Conservation (phyloP, 768 basidiomycete genomes). For the Agaricus blazei region DNA sequence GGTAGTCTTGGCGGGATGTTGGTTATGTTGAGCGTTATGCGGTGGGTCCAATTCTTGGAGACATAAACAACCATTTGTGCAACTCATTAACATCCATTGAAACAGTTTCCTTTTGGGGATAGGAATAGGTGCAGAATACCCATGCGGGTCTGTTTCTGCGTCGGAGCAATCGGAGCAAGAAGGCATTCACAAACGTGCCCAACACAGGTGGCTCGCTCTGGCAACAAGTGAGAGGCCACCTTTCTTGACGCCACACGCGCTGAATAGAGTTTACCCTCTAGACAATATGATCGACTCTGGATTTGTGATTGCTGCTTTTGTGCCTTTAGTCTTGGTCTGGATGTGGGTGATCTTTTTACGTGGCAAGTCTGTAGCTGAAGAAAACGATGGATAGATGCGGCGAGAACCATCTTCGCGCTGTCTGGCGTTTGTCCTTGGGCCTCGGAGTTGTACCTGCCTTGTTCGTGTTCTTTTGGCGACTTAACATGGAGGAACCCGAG, state of each 20-base stretch:
- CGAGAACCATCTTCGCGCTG: slow-evolving; percentile 71
- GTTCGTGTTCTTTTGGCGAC: slow-evolving; percentile 82
- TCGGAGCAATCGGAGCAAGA: slow-evolving; percentile 88
- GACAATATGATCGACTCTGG: slow-evolving; percentile 85
- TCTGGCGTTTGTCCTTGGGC: slow-evolving; percentile 85
- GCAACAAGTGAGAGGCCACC: slow-evolving; percentile 66
- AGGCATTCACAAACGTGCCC: slow-evolving; percentile 70
- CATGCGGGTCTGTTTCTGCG: slow-evolving; percentile 84
- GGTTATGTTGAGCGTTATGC: slow-evolving; percentile 73
- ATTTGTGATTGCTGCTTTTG: slow-evolving; percentile 75
- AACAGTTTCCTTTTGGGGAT: slow-evolving; percentile 82
- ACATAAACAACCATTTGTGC: background rate
- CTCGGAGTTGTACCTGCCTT: slow-evolving; percentile 79
- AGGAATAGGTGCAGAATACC: slow-evolving; percentile 86
- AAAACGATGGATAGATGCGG: slow-evolving; percentile 53
- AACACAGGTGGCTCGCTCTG: slow-evolving; percentile 82
- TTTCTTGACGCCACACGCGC: background rate
- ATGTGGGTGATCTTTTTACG: slow-evolving; percentile 49
- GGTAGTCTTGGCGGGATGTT: slow-evolving; percentile 66
- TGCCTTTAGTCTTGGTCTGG: slow-evolving; percentile 84
- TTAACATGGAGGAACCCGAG: slow-evolving; percentile 77
- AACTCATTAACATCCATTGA: background rate
- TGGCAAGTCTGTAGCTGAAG: no score
- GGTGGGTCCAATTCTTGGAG: slow-evolving; percentile 34
- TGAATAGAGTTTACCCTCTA: slow-evolving; percentile 18